Base-by-base conservation (phyloP, 352 stramenopile species). In the Pythium sp. region DNA sequence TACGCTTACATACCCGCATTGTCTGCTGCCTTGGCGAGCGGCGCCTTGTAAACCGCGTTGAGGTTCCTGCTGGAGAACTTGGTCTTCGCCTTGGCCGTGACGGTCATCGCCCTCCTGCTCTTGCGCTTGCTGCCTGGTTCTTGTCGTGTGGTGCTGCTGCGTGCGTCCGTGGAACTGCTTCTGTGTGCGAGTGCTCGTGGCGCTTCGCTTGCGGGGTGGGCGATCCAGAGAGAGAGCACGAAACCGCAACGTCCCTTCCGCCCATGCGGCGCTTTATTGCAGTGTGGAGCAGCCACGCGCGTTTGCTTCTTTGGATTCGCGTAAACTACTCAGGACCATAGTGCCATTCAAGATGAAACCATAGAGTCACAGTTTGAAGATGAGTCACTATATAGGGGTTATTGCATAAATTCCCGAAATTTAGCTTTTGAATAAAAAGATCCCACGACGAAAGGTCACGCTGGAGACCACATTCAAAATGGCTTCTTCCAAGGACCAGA, bases 11-110 rank as follows among this genome's bases (percentile, higher is more conserved):
- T 58, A 65, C 62, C 69, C 62, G 53, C 60, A 76, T 84, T 61
- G 28, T 84, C 75, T 6, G 60, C 43, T 9, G 74, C 53, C 60
- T 78, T 84, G 26, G 71, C 71, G 56, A 81, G 66, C 67, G 82
- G 80, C 46, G 81, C 78, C 69, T 86, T 90, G 72, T 85, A 93
- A 63, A 91, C 72, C 18, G 80, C 75, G 67, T 70, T 91, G 69
- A 93, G 71, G 72, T 93, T 91, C 68, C 80, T 80, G 72, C 80
- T 93, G 58, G 84, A 90, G 72, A 90, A 91, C 75, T 87, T 87
- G 63, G 73, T 64, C 72, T 82, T 91, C 53, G 74, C 66, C 58
- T 89, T 89, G 65, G 61, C 64, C 47, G 71, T 79, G 53, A 65
- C 70, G 64, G 73, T 87, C 81, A 89, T 87, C 43, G 72, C 67